These are phyloP conservation scores for Chlorella sp. DNA, from an alignment of 139 green algal genomes.

Conservation along the genomic window DNA sequence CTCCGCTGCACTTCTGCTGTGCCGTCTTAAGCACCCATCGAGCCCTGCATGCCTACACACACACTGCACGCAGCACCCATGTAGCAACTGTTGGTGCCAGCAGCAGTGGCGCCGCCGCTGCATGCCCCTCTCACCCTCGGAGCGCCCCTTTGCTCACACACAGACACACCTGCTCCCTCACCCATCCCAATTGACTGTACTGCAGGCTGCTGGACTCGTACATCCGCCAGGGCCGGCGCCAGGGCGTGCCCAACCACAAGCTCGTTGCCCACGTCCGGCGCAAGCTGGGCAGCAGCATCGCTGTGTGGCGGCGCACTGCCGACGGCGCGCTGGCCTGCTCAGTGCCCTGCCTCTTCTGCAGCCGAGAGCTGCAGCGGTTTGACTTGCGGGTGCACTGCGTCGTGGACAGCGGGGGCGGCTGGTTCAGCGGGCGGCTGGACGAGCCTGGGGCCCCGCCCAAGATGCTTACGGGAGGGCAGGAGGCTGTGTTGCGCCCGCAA, in stretches of 20 bases:
- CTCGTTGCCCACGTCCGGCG: constrained; percentile 66
- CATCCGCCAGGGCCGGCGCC: constrained; percentile 46
- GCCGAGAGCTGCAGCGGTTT: constrained; percentile 54
- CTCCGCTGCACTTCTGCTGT: background rate
- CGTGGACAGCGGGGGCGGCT: constrained; percentile 29
- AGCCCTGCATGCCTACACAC: too few species aligned
- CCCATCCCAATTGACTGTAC: too few species aligned
- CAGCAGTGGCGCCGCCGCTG: too few species aligned
- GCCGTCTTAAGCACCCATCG: background rate
- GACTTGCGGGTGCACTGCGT: constrained; percentile 67
- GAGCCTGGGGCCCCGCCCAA: constrained; percentile 49
- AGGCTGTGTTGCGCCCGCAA: constrained; percentile 13
- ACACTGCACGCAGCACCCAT: too few species aligned
- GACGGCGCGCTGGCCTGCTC: constrained; percentile 69
- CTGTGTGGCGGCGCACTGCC: constrained; percentile 55
- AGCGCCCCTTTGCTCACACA: background rate
- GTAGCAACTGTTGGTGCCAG: too few species aligned
- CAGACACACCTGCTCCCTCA: background rate
- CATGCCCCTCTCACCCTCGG: too few species aligned
- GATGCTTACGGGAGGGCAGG: constrained; percentile 60
- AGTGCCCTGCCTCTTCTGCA: constrained; percentile 71
- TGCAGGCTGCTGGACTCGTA: constrained; percentile 61
- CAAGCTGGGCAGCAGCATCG: constrained; percentile 65
- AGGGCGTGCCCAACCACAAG: constrained; percentile 55
- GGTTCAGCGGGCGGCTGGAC: constrained; percentile 58